Conservation (phyloP, 352 stramenopile species). For the Phytophthora sojae region DNA sequence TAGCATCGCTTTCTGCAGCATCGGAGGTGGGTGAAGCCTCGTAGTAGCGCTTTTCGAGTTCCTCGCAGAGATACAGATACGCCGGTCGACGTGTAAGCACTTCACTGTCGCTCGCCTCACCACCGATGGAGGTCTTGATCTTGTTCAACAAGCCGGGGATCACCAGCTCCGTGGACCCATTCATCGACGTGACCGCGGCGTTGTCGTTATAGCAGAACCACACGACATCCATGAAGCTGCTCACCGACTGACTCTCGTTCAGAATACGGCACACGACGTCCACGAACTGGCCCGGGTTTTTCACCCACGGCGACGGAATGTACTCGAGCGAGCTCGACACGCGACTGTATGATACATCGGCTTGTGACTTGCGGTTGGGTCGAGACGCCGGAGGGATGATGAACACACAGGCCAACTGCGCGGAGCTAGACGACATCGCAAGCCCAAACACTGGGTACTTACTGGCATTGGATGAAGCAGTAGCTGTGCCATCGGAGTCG, state of each 20-base stretch:
- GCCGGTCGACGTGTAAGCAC: slow-evolving; percentile 53
- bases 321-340: slow-evolving; percentile 80
- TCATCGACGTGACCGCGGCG: slow-evolving; percentile 55
- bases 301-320: slow-evolving; percentile 65
- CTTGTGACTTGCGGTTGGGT: slow-evolving; percentile 83
- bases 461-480: slow-evolving; percentile 14
- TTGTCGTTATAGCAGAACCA: slow-evolving; percentile 87
- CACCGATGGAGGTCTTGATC: slow-evolving; percentile 44
- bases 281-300: slow-evolving; percentile 49
- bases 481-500: slow-evolving; percentile 6
- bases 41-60: slow-evolving; percentile 62
- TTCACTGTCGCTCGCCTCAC: slow-evolving; percentile 18
- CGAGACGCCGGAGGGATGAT: slow-evolving; percentile 81
- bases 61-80: slow-evolving; percentile 68
- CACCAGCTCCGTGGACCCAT: slow-evolving; percentile 54
- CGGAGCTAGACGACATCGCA: slow-evolving; percentile 73
- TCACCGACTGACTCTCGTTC: slow-evolving; percentile 59
- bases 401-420: slow-evolving; percentile 70
- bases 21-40: neutral
- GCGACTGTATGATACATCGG: slow-evolving; percentile 85
- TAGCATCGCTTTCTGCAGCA: neutral
- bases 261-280: slow-evolving; percentile 61
- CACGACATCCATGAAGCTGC: slow-evolving; percentile 76
- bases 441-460: slow-evolving; percentile 82
- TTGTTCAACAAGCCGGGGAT: slow-evolving; percentile 70